A percentile compares a stretch with the other conserved stretches of the same genome.
Evolutionary conservation across 805 yeast genomes (phyloP).

Genomic region (Candida manassasensis): DNA sequence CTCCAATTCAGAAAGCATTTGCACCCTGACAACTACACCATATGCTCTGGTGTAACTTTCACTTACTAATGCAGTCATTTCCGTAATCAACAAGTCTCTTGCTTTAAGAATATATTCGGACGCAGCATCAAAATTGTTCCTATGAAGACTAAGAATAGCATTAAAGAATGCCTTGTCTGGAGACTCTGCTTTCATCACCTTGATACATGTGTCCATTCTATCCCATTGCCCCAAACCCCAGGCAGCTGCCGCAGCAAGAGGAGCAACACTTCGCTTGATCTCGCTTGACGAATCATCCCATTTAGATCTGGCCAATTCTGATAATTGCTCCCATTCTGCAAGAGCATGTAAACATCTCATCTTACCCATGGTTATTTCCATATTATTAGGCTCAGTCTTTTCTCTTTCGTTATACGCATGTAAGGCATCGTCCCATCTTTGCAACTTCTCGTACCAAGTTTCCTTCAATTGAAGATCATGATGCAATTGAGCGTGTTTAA

Average conservation of each 20-base stretch:
- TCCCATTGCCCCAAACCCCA: constrained; percentile 99
- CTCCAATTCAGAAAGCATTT: constrained; percentile 94
- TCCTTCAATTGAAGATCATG: constrained; percentile 90
- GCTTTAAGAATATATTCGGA: constrained; percentile 74
- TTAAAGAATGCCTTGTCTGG: constrained; percentile 95
- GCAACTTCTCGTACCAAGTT: constrained; percentile 95
- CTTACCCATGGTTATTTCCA: constrained; percentile 93
- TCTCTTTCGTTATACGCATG: constrained; percentile 83
- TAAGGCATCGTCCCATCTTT: constrained; percentile 97
- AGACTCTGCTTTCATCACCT: constrained; percentile 85
- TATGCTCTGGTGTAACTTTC: constrained; percentile 97
- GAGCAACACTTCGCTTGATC: constrained; percentile 80
- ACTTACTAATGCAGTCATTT: constrained; percentile 87
- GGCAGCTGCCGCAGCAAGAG: constrained; percentile 97
- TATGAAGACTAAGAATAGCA: constrained; percentile 80
- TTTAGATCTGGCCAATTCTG: constrained; percentile 77
- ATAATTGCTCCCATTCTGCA: constrained; percentile 97
- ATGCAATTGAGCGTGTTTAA: constrained; percentile 89
- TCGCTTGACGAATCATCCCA: constrained; percentile 78
- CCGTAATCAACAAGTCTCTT: constrained; percentile 85
- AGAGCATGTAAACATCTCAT: constrained; percentile 96
- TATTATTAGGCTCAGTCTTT: constrained; percentile 55
- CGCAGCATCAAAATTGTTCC: constrained; percentile 82
- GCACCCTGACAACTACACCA: constrained; percentile 93
- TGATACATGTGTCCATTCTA: constrained; percentile 84